Conservation (phyloP, 2,329 filamentous ascomycete species). For the Annulohypoxylon truncatum region DNA sequence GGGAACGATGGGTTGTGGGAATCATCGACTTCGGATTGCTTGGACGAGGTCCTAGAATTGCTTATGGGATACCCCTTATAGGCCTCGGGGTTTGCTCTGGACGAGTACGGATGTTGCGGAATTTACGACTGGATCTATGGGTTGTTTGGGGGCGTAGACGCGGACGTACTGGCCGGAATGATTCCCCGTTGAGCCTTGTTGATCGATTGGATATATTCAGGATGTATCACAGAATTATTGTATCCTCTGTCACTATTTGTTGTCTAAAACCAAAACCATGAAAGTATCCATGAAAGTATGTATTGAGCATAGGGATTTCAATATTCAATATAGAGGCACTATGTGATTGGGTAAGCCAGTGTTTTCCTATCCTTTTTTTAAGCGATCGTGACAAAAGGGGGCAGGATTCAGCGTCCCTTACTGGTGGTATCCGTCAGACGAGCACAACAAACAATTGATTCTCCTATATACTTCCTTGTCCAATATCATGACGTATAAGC, state of each 20-base stretch:
- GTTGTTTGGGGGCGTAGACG: background rate
- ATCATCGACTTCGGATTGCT: slow-evolving; percentile 25
- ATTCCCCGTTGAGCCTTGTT: slow-evolving; percentile 12
- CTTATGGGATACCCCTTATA: slow-evolving; percentile 35
- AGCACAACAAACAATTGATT: background rate
- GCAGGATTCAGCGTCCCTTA: background rate
- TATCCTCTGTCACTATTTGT: slow-evolving; percentile 9
- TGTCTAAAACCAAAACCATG: background rate
- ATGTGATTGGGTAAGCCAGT: slow-evolving; percentile 3
- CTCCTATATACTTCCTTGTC: background rate
- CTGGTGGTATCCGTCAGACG: background rate
- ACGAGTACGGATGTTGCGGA: slow-evolving; percentile 19
- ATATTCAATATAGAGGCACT: slow-evolving; percentile 3
- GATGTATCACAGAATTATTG: slow-evolving; percentile 15
- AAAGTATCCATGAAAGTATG: background rate
- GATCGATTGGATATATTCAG: slow-evolving; percentile 5
- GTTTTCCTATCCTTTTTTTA: background rate
- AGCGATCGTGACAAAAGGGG: slow-evolving; percentile 5
- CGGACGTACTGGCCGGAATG: slow-evolving; percentile 2
- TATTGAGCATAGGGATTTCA: background rate
- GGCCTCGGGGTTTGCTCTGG: slow-evolving; percentile 13
- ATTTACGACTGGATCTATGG: slow-evolving; percentile 16
- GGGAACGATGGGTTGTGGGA: slow-evolving; percentile 17
- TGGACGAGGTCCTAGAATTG: slow-evolving; percentile 25
- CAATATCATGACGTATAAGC: background rate